Evolutionary conservation across 805 yeast genomes (phyloP), one percentile per base, ranked within the genome.

Genomic region (Scheffersomyces amazonensis): DNA sequence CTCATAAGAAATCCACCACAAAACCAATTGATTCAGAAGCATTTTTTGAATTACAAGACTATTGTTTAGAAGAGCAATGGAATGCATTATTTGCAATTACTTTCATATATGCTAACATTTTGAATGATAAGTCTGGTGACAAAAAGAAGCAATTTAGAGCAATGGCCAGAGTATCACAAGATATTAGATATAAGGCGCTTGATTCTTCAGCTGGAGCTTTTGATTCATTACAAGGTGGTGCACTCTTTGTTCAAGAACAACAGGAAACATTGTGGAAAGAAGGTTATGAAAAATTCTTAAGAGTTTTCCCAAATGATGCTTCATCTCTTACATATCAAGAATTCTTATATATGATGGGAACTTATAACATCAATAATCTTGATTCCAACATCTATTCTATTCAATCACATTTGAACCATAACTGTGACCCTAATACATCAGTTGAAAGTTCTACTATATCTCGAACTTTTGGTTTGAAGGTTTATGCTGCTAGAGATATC

Each of bases 381-480:
- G 81, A 80, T 37, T 80, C 83, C 2, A 75, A 79, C 34, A 52
- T 85, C 13, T 87, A 69, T 54, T 66, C 78, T 43, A 53, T 71
- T 7, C 84, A 83, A 43, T 78, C 93, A 0, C 85, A 84, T 52
- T 62, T 87, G 50, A 87, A 87, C 52, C 96, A 87, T 54, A 71
- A 69, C 49, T 87, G 96, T 63, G 78, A 73, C 29, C 90, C 93
- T 2, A 86, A 81, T 50, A 80, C 81, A 3, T 67, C 71, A 24
- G 81, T 76, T 21, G 69, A 75, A 34, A 52, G 62, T 1, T 54
- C 62, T 5, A 67, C 67, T 16, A 62, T 65, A 6, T 40, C 48
- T 15, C 66, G 76, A 28, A 62, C 70, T 7, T 73, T 71, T 16
- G 85, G 86, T 3, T 66, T 87, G 44, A 77, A 73, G 46, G 77